Conservation (phyloP, 768 basidiomycete genomes). For the Trametes elegans region DNA sequence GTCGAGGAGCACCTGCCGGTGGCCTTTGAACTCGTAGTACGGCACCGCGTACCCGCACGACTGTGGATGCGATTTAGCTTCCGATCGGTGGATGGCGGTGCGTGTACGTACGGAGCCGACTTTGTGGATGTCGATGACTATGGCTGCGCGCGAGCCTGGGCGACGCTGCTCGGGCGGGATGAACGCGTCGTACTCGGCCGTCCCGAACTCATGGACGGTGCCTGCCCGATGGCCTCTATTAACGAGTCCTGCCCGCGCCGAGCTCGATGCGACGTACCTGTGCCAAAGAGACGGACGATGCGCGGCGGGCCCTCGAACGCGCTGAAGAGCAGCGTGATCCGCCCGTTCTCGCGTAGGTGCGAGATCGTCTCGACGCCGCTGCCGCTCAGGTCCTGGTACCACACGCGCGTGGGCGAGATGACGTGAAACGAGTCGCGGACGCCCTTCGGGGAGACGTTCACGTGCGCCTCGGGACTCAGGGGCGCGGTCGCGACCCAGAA, state of each 20-base stretch:
- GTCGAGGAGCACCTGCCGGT: constrained; percentile 52
- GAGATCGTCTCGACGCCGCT: constrained; percentile 64
- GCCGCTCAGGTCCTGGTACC: constrained; percentile 76
- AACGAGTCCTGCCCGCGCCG: no score
- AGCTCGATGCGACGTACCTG: constrained; percentile 35
- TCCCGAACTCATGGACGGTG: constrained; percentile 59
- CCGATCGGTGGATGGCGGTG: constrained; percentile 23
- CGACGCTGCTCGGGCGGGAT: constrained; percentile 46
- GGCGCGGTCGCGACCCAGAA: constrained; percentile 75
- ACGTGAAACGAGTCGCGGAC: constrained; percentile 60
- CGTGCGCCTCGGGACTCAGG: constrained; percentile 51
- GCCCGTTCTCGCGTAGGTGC: constrained; percentile 60
- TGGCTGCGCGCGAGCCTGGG: constrained; percentile 58
- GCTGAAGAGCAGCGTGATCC: constrained; percentile 60
- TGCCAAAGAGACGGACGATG: constrained; percentile 60
- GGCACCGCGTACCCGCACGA: constrained; percentile 69
- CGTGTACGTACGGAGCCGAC: constrained; percentile 44
- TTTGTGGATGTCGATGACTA: constrained; percentile 60
- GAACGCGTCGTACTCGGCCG: constrained; percentile 54
- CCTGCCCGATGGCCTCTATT: constrained; percentile 35
- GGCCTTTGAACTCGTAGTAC: constrained; percentile 52
- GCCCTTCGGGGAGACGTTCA: constrained; percentile 71
- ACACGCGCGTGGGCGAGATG: constrained; percentile 49
- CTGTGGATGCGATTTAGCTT: constrained; percentile 34
- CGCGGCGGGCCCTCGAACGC: constrained; percentile 60